Evolutionary conservation across 2,329 filamentous ascomycete genomes (phyloP).

Genomic region (Alternaria dauci): DNA sequence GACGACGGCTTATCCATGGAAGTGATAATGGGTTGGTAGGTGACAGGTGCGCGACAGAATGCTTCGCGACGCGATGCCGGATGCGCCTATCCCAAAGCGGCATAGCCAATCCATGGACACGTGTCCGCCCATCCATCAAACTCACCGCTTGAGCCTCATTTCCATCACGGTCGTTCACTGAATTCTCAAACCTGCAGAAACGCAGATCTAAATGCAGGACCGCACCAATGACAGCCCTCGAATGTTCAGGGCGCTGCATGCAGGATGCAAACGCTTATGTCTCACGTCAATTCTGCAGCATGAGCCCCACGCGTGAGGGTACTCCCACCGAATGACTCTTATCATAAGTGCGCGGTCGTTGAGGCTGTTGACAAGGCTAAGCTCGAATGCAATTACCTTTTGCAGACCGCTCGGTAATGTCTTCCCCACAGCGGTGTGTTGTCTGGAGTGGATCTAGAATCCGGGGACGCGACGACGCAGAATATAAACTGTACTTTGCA

Average conservation of each 20-base stretch:
- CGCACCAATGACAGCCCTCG: not conserved
- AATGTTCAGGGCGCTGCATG: not conserved
- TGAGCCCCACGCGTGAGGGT: not conserved
- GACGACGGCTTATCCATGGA: not conserved
- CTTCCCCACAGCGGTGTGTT: not conserved
- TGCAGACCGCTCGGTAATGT: not conserved
- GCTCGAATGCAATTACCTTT: not conserved
- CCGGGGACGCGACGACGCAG: not conserved
- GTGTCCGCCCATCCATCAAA: conserved; percentile 15
- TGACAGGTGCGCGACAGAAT: not conserved
- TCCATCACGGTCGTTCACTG: conserved; percentile 7
- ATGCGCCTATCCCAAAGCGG: conserved; percentile 1
- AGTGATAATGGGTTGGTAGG: conserved; percentile 1
- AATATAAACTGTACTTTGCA: not conserved
- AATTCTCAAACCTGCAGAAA: not conserved
- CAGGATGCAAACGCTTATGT: conserved; percentile 11
- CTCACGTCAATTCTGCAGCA: conserved; percentile 1
- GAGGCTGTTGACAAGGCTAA: not conserved
- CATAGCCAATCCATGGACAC: conserved; percentile 3
- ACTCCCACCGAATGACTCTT: conserved; percentile 10
- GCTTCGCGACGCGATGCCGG: not conserved
- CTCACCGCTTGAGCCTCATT: conserved; percentile 20
- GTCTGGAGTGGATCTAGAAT: conserved; percentile 4
- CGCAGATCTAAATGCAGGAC: not conserved
- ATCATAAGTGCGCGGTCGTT: conserved; percentile 3